Evolutionary conservation across 2,329 filamentous ascomycete species (phyloP).

Genomic region (Pestalotiopsis sp.): DNA sequence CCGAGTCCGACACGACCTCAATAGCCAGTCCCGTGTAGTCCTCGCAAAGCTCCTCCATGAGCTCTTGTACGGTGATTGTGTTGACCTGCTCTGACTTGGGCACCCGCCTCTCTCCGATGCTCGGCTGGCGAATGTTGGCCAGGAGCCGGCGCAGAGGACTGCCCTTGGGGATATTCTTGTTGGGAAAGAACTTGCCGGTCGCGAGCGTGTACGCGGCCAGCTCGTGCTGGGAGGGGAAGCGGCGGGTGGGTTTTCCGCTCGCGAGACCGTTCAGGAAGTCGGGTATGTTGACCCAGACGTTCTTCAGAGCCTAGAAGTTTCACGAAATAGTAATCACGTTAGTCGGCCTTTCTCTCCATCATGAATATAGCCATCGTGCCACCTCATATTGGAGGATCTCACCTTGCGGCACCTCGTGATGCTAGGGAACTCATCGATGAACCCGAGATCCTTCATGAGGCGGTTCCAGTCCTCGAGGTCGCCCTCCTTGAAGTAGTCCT

Average conservation of each 20-base stretch:
- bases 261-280: constrained; percentile 47
- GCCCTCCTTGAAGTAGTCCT: constrained; percentile 27
- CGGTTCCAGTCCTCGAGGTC: constrained; percentile 46
- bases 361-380: no score
- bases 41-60: no score
- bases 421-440: constrained; percentile 39
- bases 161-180: constrained; percentile 40
- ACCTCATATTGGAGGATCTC: no score
- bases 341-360: no score
- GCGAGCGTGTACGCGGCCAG: constrained; percentile 40
- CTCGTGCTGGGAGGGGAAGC: constrained; percentile 34
- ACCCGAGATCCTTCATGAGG: constrained; percentile 46
- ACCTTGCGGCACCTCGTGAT: constrained; percentile 51
- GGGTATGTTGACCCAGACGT: constrained; percentile 50
- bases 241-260: constrained; percentile 26
- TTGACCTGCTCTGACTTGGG: not conserved
- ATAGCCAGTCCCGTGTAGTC: no score
- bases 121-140: constrained; percentile 30
- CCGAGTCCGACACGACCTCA: no score
- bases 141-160: constrained; percentile 44
- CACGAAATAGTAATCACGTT: no score
- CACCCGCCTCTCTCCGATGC: constrained; percentile 4
- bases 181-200: constrained; percentile 47
- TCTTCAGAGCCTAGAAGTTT: constrained; percentile 45
- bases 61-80: not conserved